A percentile compares a stretch with the other conserved stretches of the same genome.
phyloP scores from a whole-genome alignment of 2,329 filamentous ascomycete species.

The Raffaelea albimanens region DNA sequence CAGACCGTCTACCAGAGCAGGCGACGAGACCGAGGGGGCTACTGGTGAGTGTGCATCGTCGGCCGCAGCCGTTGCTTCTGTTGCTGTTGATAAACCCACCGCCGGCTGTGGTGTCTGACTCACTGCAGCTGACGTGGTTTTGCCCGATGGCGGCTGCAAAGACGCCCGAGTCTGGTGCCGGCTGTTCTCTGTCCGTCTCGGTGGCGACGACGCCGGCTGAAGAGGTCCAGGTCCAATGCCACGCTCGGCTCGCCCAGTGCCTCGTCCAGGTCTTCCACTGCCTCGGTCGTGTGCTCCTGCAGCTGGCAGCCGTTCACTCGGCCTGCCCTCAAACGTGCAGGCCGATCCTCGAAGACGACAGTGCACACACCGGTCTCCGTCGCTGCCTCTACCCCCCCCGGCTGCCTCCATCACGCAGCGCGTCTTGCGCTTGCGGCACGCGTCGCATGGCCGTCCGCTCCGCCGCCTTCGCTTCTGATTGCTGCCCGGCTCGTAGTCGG shows the following conservation, averaged over 20 bases:
- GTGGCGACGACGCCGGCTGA: not conserved
- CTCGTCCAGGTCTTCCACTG: too few species aligned
- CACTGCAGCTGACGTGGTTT: not conserved
- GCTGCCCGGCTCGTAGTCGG: conserved; percentile 20
- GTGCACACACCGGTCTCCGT: conserved; percentile 5
- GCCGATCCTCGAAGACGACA: conserved; percentile 10
- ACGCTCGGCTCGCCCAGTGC: too few species aligned
- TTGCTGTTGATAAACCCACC: not conserved
- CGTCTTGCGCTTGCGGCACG: conserved; percentile 23
- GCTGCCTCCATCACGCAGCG: conserved; percentile 17
- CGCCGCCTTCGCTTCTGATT: not conserved
- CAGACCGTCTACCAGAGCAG: not conserved
- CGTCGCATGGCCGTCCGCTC: conserved; percentile 19
- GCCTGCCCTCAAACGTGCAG: conserved; percentile 9
- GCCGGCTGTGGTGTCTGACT: not conserved
- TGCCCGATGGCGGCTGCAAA: not conserved
- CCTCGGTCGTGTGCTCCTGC: too few species aligned
- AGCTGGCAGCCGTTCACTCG: conserved; percentile 7
- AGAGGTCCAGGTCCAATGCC: too few species aligned
- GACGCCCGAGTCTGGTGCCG: not conserved
- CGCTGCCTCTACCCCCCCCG: not conserved
- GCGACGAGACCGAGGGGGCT: too few species aligned
- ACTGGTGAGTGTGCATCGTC: too few species aligned
- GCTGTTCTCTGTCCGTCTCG: not conserved
- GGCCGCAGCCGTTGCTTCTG: not conserved